Evolutionary conservation across 2,329 filamentous ascomycete species (phyloP), one percentile per base, ranked within the genome.

Genomic region (Fusarium paranaense): DNA sequence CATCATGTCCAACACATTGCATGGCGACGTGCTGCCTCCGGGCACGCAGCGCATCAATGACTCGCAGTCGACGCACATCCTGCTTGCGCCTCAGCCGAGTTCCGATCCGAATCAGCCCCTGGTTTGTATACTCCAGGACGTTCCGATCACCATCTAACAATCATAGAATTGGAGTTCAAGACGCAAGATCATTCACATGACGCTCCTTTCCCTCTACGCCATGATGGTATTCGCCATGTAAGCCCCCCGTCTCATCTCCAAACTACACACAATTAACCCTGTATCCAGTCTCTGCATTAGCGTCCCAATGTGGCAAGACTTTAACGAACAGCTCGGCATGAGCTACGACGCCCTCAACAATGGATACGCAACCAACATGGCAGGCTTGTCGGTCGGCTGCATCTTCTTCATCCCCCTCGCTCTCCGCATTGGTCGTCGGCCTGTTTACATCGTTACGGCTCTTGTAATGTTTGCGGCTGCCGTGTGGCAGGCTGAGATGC

Each of bases 351-450:
- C 73, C 6, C 67, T 80, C 8, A 81, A 78, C 40, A 72, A 75
- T 4, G 74, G 71, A 4, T 74, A 78, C 10, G 80, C 81, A 1
- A 73, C 74, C 16, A 79, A 79, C 33, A 76, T 78, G 30, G 78
- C 76, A 2, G 78, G 80, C 2, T 70, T 82, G 5, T 78, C 81
- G 1, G 63, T 78, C 0, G 80, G 80, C 1, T 81, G 81, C 37
- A 73, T 82, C 32, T 64, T 82, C 62, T 80, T 83, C 57, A 76
- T 83, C 20, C 81, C 81, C 4, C 74, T 83, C 30, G 76, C 80
- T 0, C 71, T 80, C 14, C 79, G 78, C 20, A 79, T 80, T 57
- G 82, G 81, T 6, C 78, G 81, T 4, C 76, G 82, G 2, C 74
- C 78, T 0, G 66, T 78, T 0, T 83, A 83, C 22, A 62, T 83